Base-by-base conservation (phyloP, 441 rosid genomes). In the Rhodomyrtus psidioides region DNA sequence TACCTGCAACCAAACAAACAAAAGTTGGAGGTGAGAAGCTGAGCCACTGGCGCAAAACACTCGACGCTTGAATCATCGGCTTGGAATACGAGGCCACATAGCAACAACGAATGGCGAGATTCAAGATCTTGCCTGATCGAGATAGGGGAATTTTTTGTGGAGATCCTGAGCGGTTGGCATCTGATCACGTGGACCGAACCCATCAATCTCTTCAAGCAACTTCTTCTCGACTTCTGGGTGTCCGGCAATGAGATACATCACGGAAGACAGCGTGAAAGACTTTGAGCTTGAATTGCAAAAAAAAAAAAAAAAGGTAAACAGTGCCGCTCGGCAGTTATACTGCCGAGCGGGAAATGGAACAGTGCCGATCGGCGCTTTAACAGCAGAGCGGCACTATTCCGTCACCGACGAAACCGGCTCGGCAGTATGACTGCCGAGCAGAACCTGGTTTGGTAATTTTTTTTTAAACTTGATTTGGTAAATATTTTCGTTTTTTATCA, bases 191-290 rank as follows among this genome's bases (percentile, higher is more conserved):
- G 93, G 91, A 70, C 97, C 95, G 42, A 95, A 94, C 62, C 87
- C 92, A 65, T 96, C 97, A 82, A 97, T 94, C 88, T 96, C 98
- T 57, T 91, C 92, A 46, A 96, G 91, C 87, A 97, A 30, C 91
- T 89, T 91, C 89, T 91, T 90, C 93, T 96, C 98, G 39, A 94
- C 98, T 83, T 94, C 93, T 0, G 88, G 93, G 90, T 97, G 98
- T 86, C 92, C 94, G 42, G 98, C 90, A 65, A 95, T 94, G 59
- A 95, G 89, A 91, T 96, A 96, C 7, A 97, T 88, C 87, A 90
- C 84, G 4, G 96, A 92, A 59, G 99, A 95, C 84, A 96, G 81
- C 4, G 99, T 96, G 88, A 97, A 97, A 17, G 97, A 82, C 28
- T n/a, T n/a, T n/a, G n/a, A n/a, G n/a, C n/a, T n/a, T n/a, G n/a